A percentile compares a stretch with the other conserved stretches of the same genome.
These are phyloP conservation scores for Pseudogymnoascus sp. DNA, from an alignment of 2,329 filamentous ascomycete genomes.

Conservation along the genomic window DNA sequence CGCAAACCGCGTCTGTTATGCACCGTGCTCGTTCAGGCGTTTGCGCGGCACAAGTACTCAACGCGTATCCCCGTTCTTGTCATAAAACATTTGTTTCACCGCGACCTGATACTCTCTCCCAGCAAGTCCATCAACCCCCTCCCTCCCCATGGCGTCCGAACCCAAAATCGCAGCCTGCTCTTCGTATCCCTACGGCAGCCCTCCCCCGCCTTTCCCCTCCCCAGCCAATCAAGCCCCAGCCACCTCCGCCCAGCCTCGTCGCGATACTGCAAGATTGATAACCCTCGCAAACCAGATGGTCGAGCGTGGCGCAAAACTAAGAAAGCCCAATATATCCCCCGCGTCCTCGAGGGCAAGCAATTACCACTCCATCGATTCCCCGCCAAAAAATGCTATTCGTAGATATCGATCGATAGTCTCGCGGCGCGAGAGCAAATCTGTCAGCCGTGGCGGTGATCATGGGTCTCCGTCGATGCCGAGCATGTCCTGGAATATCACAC, in stretches of 20 bases:
- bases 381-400: neutral
- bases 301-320: neutral
- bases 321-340: neutral
- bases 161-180: neutral
- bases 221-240: neutral
- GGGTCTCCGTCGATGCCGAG: slow-evolving; percentile 2
- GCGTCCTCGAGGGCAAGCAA: neutral
- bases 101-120: neutral
- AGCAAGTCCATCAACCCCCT: neutral
- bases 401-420: neutral
- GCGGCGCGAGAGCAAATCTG: neutral
- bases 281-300: neutral
- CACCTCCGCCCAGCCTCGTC: neutral
- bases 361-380: neutral
- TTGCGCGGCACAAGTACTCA: neutral
- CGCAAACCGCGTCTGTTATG: neutral
- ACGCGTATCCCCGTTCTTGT: neutral
- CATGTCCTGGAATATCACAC: neutral
- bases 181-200: neutral
- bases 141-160: neutral
- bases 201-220: neutral
- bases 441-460: slow-evolving; percentile 2
- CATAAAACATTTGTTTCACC: slow-evolving; percentile 6
- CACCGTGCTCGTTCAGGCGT: neutral
- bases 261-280: slow-evolving; percentile 3